Percentiles rank a stretch among this genome's conserved stretches.
These are phyloP conservation scores for Saccharum hybrid DNA, from an alignment of 202 grass and related monocot species.

Conservation along the genomic window DNA sequence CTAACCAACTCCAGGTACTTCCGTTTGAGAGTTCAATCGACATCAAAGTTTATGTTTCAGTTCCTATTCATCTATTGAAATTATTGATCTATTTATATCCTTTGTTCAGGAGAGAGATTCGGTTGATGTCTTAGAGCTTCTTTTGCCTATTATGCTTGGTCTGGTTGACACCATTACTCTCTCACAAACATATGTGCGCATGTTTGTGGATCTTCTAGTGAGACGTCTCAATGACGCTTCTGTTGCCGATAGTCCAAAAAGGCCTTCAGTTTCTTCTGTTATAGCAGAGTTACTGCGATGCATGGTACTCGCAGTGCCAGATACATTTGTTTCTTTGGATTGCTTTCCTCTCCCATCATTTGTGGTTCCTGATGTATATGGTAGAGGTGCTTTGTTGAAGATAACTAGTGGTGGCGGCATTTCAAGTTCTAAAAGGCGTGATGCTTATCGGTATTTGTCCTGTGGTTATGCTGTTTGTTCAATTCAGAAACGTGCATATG, in stretches of 20 bases:
- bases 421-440: slow-evolving; percentile 62
- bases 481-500: slow-evolving; percentile 77
- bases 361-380: slow-evolving; percentile 77
- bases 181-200: slow-evolving; percentile 86
- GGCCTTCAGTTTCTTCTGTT: slow-evolving; percentile 62
- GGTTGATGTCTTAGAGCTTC: slow-evolving; percentile 81
- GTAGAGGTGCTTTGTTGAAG: slow-evolving; percentile 69
- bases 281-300: slow-evolving; percentile 81
- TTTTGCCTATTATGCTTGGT: slow-evolving; percentile 77
- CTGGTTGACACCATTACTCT: slow-evolving; percentile 77
- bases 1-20: slow-evolving; percentile 82
- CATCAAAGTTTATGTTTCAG: slow-evolving; percentile 16
- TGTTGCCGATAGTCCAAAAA: slow-evolving; percentile 59
- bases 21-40: neutral
- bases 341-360: slow-evolving; percentile 86
- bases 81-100: slow-evolving; percentile 35
- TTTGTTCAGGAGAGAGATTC: slow-evolving; percentile 89
- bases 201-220: slow-evolving; percentile 74
- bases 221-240: slow-evolving; percentile 67
- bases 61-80: slow-evolving; percentile 37
- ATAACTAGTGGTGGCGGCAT: slow-evolving; percentile 59
- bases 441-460: slow-evolving; percentile 83
- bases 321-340: slow-evolving; percentile 98
- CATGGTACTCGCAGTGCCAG: slow-evolving; percentile 87
- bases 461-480: slow-evolving; percentile 80